These are phyloP conservation scores for Blastomyces gilchristii DNA, from an alignment of 2,329 filamentous ascomycete genomes.

Conservation along the genomic window DNA sequence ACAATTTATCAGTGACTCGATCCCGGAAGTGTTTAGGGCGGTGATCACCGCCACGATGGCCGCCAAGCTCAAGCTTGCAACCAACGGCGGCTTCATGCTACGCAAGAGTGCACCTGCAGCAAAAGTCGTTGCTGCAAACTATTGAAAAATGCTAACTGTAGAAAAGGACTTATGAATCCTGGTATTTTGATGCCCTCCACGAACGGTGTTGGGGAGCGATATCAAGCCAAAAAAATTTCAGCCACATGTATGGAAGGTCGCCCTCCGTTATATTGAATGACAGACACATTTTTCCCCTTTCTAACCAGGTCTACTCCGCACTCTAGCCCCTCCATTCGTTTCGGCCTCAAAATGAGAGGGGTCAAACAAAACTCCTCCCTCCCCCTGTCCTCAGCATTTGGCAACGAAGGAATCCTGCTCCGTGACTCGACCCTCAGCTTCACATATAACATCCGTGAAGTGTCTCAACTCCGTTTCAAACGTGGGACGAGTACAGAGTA, in stretches of 20 bases:
- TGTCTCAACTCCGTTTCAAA: not conserved
- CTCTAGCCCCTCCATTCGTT: not conserved
- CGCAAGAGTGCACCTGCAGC: not conserved
- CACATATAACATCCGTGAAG: not conserved
- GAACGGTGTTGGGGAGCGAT: too few species aligned
- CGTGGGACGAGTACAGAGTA: not conserved
- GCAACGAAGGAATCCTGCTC: not conserved
- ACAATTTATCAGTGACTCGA: not conserved
- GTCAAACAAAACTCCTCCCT: not conserved
- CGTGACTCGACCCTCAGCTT: not conserved
- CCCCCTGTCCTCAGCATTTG: not conserved
- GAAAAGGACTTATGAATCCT: not conserved
- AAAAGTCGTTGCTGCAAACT: not conserved
- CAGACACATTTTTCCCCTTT: too few species aligned
- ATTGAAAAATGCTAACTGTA: not conserved
- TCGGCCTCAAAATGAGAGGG: not conserved
- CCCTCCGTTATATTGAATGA: not conserved
- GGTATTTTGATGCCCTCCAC: too few species aligned
- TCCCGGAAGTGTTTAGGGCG: not conserved
- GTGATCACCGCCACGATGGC: not conserved
- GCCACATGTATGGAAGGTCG: not conserved
- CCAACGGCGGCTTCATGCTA: not conserved
- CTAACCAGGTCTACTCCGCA: not conserved
- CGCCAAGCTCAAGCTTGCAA: not conserved
- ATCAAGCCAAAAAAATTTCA: not conserved